Evolutionary conservation across 306 rosid genomes (phyloP).

Genomic region (Crotalaria pallida): DNA sequence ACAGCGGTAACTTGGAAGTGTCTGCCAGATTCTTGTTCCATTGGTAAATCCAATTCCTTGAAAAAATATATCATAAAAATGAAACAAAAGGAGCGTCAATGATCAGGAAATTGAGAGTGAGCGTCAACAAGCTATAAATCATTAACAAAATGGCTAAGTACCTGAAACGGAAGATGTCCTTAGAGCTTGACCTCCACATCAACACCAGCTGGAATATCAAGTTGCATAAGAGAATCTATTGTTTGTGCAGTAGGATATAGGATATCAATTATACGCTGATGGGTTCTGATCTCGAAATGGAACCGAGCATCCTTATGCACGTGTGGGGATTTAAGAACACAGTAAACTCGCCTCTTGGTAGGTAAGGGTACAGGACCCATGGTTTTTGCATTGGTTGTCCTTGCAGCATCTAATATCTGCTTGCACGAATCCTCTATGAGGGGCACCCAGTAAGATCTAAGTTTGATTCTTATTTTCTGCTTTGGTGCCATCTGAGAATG

Average conservation of each 20-base stretch:
- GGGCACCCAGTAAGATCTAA: conserved; percentile 88
- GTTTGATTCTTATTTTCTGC: conserved; percentile 94
- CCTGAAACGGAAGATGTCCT: conserved; percentile 16
- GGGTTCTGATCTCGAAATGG: conserved; percentile 94
- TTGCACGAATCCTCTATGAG: conserved; percentile 97
- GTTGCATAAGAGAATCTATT: conserved; percentile 90
- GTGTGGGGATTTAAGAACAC: conserved; percentile 89
- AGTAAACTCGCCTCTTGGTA: conserved; percentile 75
- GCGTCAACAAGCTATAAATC: background rate
- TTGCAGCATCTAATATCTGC: conserved; percentile 94
- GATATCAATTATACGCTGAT: conserved; percentile 93
- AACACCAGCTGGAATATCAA: conserved; percentile 97
- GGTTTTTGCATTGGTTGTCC: conserved; percentile 86
- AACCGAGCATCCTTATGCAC: conserved; percentile 94
- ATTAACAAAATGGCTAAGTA: background rate
- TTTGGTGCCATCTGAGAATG: conserved; percentile 68
- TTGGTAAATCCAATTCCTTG: background rate
- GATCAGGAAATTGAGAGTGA: background rate
- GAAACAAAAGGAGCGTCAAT: background rate
- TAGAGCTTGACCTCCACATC: conserved; percentile 97
- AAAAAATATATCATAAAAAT: background rate
- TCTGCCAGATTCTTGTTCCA: background rate
- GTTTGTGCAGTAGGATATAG: conserved; percentile 95
- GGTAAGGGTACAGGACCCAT: conserved; percentile 99
- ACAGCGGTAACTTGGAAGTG: background rate